Conservation (phyloP, 495 filamentous ascomycete genomes). For the Talaromyces wortmannii region DNA sequence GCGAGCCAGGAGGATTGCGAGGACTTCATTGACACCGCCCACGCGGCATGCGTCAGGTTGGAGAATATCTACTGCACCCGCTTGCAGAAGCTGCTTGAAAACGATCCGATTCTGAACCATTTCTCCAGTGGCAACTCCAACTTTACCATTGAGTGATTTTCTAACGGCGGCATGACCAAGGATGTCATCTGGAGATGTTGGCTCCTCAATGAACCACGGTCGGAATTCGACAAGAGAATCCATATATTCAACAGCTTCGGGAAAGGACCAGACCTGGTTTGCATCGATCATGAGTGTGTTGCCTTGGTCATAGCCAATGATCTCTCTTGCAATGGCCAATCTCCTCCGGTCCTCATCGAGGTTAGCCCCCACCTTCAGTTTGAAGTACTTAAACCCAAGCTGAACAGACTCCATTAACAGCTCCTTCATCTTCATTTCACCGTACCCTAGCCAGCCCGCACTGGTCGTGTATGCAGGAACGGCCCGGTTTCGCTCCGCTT, state of each 20-base stretch:
- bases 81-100: constrained; percentile 83
- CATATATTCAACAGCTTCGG: constrained; percentile 87
- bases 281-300: constrained; percentile 93
- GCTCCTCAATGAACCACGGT: constrained; percentile 97
- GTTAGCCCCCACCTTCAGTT: constrained; percentile 77
- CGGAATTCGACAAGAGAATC: constrained; percentile 71
- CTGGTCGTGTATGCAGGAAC: constrained; percentile 91
- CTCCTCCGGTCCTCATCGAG: constrained; percentile 63
- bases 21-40: constrained; percentile 85
- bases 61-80: constrained; percentile 75
- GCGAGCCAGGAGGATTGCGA: constrained; percentile 85
- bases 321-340: constrained; percentile 65
- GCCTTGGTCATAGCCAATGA: constrained; percentile 78
- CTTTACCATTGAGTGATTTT: constrained; percentile 62
- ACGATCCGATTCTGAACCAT: constrained; percentile 95
- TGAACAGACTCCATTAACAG: constrained; percentile 64
- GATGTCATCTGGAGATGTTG: constrained; percentile 85
- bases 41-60: constrained; percentile 89
- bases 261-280: constrained; percentile 87
- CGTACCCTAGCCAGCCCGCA: constrained; percentile 86
- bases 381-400: constrained; percentile 81
- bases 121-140: constrained; percentile 87
- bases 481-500: constrained; percentile 61
- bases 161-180: constrained; percentile 79
- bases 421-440: constrained; percentile 70